Base-by-base conservation (phyloP, 192 early-diverging fungal species). In the Backusella tarrabulga region DNA sequence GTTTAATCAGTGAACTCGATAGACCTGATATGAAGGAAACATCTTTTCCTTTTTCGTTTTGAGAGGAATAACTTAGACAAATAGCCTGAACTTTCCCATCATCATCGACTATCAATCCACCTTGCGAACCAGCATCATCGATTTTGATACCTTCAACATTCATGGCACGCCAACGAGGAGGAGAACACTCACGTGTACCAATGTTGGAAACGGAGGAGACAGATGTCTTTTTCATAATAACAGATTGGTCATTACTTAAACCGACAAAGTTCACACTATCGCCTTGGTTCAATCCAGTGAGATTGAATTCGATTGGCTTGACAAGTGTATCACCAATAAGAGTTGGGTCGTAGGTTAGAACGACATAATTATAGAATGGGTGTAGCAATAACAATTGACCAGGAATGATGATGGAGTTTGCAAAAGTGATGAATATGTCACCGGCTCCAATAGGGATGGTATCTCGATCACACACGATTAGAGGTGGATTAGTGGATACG, bases 381-480 rank as follows among this genome's bases (percentile, higher is more conserved):
- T 99, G 97, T 50, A 95, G 67, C 75, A 94, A 95, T 6, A 92
- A 76, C 52, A 97, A 83, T 74, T 90, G 90, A 21, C 90, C 97
- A 0, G 95, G 96, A 74, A 99, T 92, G 52, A 94, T 91, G n/a
- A 96, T 90, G 36, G 91, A 91, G 77, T 96, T 93, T 52, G 92
- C 95, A 81, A 99, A 91, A 0, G 93, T 95, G 40, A 99, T 84
- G 46, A 87, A 86, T 34, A 97, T 86, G 70, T 96, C 94, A 35
- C 95, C 93, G 66, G 95, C 81, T 35, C 85, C 87, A 77, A 93
- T 89, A 1, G 93, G 92, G 11, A 99, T 91, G 21, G 93, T 93
- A 71, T 92, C 90, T 21, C 96, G 92, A 63, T 92, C 89, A 68
- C 93, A 93, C 14, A 96, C 86, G 32, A 97, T 92, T 50, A 99